Base-by-base conservation (phyloP, 108 stramenopile genomes). In the Skeletonema potamos region DNA sequence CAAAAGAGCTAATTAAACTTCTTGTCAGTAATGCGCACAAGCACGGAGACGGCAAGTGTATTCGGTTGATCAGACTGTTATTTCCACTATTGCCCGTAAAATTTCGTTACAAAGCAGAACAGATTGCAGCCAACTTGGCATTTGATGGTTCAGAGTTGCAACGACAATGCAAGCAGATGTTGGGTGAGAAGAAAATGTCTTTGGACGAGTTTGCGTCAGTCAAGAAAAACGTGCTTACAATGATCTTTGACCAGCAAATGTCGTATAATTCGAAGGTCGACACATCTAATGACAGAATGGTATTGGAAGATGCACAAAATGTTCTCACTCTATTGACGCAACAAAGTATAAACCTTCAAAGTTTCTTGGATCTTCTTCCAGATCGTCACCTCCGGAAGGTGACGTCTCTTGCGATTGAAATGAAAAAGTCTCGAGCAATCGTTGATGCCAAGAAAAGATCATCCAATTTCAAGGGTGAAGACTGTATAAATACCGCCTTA, bases 1-100 rank as follows among this genome's bases (percentile, higher is more conserved):
- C 77, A 33, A 82, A 54, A 62, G 76, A 73, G 43, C 66, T 82
- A 2, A 26, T 82, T 9, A 10, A 27, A 24, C 44, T 82, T 11
- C 43, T 82, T 43, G 67, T 57, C 27, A 34, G 48, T 20, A 34
- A 73, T 17, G 72, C 43, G 9, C 20, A 9, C 48, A 51, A 51
- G 22, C 48, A 22, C 22, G 48, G 48, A 20, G 68, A 58, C 17
- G 33, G 60, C 15, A 44, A 67, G 20, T 77, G 72, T 58, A 69
- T 83, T 24, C 55, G 75, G 54, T 43, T 94, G 70, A 65, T 94
- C 8, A 32, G 33, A 15, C 59, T 84, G 6, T 69, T 94, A 7
- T 82, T 88, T 34, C 77, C 87, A 54, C 80, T 94, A 2, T 54
- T 91, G 13, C 91, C 91, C 30, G 44, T 70, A 18, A 79, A 76